Percentiles rank a stretch among this genome's conserved stretches.
These are phyloP conservation scores for Plasmodiophora brassicae DNA, from an alignment of 208 protist species.

Conservation along the genomic window DNA sequence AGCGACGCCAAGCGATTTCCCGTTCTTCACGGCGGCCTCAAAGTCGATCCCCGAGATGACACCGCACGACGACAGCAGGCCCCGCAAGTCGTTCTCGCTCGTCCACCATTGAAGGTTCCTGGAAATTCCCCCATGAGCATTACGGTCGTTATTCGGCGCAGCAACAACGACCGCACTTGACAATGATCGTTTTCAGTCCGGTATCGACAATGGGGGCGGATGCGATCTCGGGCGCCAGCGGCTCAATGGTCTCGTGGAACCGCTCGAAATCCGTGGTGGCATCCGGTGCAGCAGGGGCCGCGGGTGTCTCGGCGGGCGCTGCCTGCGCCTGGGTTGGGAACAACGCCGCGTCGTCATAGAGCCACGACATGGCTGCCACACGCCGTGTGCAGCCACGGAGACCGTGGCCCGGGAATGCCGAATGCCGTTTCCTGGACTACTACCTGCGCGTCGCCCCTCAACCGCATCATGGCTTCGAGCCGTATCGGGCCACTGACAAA, in stretches of 20 bases:
- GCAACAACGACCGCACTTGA: not conserved
- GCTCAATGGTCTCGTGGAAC: not conserved
- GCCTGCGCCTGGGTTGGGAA: not conserved
- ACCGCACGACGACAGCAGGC: not conserved
- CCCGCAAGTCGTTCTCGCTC: not conserved
- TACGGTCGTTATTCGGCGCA: not conserved
- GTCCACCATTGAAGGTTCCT: slow-evolving; percentile 29
- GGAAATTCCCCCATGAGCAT: not conserved
- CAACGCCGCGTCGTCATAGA: not conserved
- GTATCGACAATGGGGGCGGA: not conserved
- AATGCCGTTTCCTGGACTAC: too few relatives aligned
- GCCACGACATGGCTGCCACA: too few relatives aligned
- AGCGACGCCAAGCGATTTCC: not conserved
- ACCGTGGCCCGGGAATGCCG: too few relatives aligned
- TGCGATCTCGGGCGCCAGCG: not conserved
- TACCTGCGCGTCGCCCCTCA: too few relatives aligned
- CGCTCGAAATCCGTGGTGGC: not conserved
- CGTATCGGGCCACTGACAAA: too few relatives aligned
- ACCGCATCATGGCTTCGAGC: too few relatives aligned
- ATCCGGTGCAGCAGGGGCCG: not conserved
- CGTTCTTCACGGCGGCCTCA: slow-evolving; percentile 14
- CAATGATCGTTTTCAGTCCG: not conserved
- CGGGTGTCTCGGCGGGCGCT: not conserved
- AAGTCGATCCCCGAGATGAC: not conserved
- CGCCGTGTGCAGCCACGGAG: too few relatives aligned